Conservation (phyloP, 805 yeast species). For the Saccharomyces paradoxus region DNA sequence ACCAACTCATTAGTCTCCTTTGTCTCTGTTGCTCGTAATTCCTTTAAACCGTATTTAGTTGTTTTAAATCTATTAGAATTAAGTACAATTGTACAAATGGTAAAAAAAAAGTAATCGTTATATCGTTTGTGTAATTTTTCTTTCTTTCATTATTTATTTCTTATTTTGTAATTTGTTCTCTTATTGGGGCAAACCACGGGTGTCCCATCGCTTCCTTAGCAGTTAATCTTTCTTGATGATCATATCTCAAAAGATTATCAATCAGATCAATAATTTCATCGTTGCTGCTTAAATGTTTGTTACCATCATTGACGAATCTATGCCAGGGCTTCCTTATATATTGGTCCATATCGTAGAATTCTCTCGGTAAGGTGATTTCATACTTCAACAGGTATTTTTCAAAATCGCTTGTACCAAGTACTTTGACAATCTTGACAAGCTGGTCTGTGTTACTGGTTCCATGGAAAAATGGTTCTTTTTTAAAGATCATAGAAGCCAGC, state of each 20-base stretch:
- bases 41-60: neutral
- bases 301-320: constrained; percentile 61
- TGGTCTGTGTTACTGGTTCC: constrained; percentile 90
- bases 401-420: constrained; percentile 75
- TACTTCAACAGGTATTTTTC: constrained; percentile 60
- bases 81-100: neutral
- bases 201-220: constrained; percentile 85
- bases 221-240: constrained; percentile 80
- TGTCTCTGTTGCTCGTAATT: neutral
- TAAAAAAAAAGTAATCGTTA: neutral
- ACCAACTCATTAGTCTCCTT: neutral
- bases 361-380: constrained; percentile 57
- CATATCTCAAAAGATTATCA: constrained; percentile 67
- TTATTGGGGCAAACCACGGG: constrained; percentile 33
- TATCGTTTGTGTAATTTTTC: neutral
- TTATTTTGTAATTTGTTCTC: constrained; percentile 6
- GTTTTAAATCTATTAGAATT: neutral
- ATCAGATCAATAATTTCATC: constrained; percentile 60
- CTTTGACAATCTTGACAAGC: constrained; percentile 80
- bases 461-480: constrained; percentile 86
- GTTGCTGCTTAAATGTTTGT: constrained; percentile 52
- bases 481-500: constrained; percentile 82
- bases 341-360: constrained; percentile 68
- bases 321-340: constrained; percentile 84
- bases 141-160: neutral